Evolutionary conservation across 2,329 filamentous ascomycete genomes (phyloP).

Genomic region (Rhexocercosporidium sp.): DNA sequence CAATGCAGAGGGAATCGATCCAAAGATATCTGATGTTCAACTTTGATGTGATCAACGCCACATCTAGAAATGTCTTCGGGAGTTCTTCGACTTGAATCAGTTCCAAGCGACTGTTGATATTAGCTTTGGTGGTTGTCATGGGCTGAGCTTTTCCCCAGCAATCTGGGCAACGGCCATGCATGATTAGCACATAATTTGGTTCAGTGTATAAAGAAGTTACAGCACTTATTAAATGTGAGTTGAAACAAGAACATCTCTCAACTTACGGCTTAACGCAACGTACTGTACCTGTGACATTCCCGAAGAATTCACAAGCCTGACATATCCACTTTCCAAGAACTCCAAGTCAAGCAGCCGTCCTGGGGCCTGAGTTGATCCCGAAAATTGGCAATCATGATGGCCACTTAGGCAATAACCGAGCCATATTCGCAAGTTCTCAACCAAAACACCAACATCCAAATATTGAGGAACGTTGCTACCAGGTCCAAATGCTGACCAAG

Average conservation of each 20-base stretch:
- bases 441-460: not conserved
- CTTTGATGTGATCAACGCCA: not conserved
- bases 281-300: too few relatives aligned
- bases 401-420: not conserved
- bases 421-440: not conserved
- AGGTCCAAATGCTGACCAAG: not conserved
- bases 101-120: not conserved
- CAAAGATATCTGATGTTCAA: not conserved
- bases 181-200: too few relatives aligned
- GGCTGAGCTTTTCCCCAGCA: not conserved
- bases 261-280: too few relatives aligned
- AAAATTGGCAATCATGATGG: not conserved
- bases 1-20: too few relatives aligned
- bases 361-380: not conserved
- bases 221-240: too few relatives aligned
- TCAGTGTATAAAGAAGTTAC: too few relatives aligned
- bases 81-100: not conserved
- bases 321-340: too few relatives aligned
- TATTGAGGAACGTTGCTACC: not conserved
- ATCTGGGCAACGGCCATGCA: too few relatives aligned
- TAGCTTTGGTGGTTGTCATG: not conserved
- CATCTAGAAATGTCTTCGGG: not conserved
- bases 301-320: too few relatives aligned
- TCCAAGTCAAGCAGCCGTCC: not conserved
- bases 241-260: too few relatives aligned